These are phyloP conservation scores for Cyanidioschyzon merolae DNA, from an alignment of 23 red algal species.

Conservation along the genomic window DNA sequence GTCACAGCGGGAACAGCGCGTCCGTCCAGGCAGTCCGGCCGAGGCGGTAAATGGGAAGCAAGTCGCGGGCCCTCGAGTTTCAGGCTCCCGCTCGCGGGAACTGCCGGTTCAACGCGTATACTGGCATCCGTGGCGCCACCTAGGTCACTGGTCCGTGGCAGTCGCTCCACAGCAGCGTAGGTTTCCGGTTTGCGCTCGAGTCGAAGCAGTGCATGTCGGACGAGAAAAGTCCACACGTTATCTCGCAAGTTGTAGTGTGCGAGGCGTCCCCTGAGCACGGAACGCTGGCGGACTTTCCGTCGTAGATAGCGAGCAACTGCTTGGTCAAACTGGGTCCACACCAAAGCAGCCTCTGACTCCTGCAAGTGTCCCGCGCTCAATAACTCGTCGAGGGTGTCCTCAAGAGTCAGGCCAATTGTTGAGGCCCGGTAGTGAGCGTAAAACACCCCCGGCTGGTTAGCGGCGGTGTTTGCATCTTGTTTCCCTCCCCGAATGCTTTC, in stretches of 20 bases:
- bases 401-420: neutral
- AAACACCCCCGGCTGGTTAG: slow-evolving; percentile 1
- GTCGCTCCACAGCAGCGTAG: neutral
- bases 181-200: neutral
- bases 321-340: neutral
- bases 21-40: neutral
- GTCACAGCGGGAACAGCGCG: neutral
- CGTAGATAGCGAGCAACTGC: slow-evolving; percentile 1
- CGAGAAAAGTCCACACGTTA: slow-evolving; percentile 10
- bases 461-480: too few relatives aligned
- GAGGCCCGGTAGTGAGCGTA: slow-evolving; percentile 9
- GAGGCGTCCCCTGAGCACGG: neutral
- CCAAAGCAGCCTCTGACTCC: neutral
- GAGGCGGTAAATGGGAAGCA: neutral
- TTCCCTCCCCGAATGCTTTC: too few relatives aligned
- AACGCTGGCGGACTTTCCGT: neutral
- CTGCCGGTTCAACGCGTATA: neutral
- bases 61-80: neutral
- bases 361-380: slow-evolving; percentile 1
- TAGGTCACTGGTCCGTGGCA: neutral
- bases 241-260: slow-evolving; percentile 8
- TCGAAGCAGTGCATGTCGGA: slow-evolving; percentile 4
- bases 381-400: neutral
- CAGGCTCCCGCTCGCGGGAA: neutral
- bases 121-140: neutral